Conservation (phyloP, 1,284 basidiomycete genomes). For the Porogramme epimiltina region DNA sequence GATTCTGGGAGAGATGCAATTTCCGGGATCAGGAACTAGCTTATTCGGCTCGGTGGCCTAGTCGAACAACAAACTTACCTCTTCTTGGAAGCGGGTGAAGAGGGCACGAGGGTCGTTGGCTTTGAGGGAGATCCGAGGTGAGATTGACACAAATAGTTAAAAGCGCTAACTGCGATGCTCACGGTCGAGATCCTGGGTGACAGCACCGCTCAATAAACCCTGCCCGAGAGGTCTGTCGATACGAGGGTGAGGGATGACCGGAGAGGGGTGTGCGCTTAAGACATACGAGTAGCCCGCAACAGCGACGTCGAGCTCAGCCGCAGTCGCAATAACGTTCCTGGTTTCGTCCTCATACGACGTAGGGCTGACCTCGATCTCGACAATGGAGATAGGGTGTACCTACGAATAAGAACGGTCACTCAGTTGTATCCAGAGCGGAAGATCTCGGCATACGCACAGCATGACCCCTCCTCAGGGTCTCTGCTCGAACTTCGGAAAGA, state of each 20-base stretch:
- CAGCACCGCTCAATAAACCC: constrained; percentile 55
- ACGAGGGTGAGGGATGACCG: neutral
- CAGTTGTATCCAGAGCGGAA: neutral
- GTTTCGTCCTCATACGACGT: constrained; percentile 51
- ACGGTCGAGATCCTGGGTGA: constrained; percentile 49
- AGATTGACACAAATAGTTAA: neutral
- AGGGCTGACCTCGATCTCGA: constrained; percentile 57
- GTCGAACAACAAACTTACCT: neutral
- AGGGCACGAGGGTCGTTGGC: neutral
- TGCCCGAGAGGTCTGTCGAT: constrained; percentile 47
- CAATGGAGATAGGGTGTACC: constrained; percentile 46
- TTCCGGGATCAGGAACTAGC: neutral
- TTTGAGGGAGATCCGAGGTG: constrained; percentile 14
- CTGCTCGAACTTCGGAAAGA: constrained; percentile 48
- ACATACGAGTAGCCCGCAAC: constrained; percentile 54
- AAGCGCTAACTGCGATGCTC: constrained; percentile 44
- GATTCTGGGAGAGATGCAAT: constrained; percentile 31
- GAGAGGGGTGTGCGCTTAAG: too few species aligned
- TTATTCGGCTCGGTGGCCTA: too few species aligned
- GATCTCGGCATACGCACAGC: constrained; percentile 9
- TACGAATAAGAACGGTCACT: neutral
- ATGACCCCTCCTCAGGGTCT: constrained; percentile 42
- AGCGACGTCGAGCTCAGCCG: constrained; percentile 49
- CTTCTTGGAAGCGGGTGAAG: constrained; percentile 7
- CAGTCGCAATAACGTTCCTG: constrained; percentile 40